Base-by-base conservation (phyloP, 2,329 filamentous ascomycete species). In the Aschersonia sp. region DNA sequence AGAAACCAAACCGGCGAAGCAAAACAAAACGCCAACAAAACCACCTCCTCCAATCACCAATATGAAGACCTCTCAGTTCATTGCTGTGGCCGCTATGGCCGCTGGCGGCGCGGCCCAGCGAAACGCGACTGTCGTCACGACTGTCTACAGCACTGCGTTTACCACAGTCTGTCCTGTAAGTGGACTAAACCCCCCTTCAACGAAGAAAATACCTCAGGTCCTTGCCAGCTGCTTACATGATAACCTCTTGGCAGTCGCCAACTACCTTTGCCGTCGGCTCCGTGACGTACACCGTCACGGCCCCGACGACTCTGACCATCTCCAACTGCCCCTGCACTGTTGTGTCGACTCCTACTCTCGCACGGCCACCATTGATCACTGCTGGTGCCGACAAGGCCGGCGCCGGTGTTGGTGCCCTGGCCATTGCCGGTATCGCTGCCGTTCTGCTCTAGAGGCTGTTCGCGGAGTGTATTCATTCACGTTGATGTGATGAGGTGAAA, bases 291-390 rank as follows among this genome's bases (percentile, higher is more conserved):
- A 72, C 66, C 31, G 68, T 63, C 50, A 69, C 65, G 28, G 52
- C 59, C 51, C 59, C 62, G 31, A 68, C 65, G 35, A 69, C 64
- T 42, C 47, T 73, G 49, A 72, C 70, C 52, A 60, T 73, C 53
- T 70, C 65, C 47, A 68, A 72, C 62, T 73, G 70, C 54, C 70
- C 70, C 47, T 72, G 69, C 56, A 69, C 67, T 38, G 52, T 71
- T 30, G n/a, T 6, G 5, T 7, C 9, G 9, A 12, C 32, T 4
- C 9, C 31, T 40, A 31, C 46, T 48, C 35, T 48, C 28, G 48
- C 52, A 28, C 45, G 47, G 30, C 48, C 45, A 42, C 45, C 48
- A n/a, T 48, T 45, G 35, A 55, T 67, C 29, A 62, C 62, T 40
- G 67, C 60, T 40, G 68, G 59, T 29, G 68, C 64, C 44, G 61